These are phyloP conservation scores for Tolypocladium endophyticum DNA, from an alignment of 2,329 filamentous ascomycete genomes.

Conservation along the genomic window DNA sequence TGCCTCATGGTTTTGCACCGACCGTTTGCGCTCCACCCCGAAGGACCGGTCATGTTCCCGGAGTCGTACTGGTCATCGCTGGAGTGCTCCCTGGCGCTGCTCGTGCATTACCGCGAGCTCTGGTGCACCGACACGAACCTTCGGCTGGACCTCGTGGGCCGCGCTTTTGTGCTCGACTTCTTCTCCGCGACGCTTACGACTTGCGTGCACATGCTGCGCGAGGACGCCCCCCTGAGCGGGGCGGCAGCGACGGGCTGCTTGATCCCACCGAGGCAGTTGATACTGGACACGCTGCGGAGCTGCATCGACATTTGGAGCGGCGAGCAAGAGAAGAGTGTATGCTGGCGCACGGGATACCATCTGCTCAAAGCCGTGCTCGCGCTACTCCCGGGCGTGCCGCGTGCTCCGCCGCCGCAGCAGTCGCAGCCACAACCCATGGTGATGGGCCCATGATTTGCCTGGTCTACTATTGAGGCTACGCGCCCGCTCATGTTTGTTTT, in stretches of 20 bases:
- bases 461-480: background rate
- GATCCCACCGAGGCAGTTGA: constrained; percentile 23
- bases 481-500: background rate
- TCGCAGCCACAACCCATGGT: background rate
- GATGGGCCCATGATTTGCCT: background rate
- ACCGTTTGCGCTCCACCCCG: constrained; percentile 21
- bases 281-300: constrained; percentile 20
- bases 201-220: constrained; percentile 21
- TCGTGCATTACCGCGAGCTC: constrained; percentile 24
- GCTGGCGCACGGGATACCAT: constrained; percentile 22
- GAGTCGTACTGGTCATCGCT: constrained; percentile 26
- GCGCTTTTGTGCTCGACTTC: constrained; percentile 23
- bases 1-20: constrained; percentile 25
- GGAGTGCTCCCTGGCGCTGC: constrained; percentile 23
- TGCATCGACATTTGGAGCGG: constrained; percentile 25
- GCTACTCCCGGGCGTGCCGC: background rate
- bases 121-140: constrained; percentile 16
- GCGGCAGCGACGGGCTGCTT: constrained; percentile 14
- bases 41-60: constrained; percentile 20
- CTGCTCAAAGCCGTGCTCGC: constrained; percentile 14
- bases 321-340: constrained; percentile 23
- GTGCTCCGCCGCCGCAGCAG: background rate
- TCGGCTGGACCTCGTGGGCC: constrained; percentile 19
- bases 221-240: constrained; percentile 20
- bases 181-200: constrained; percentile 24